These are phyloP conservation scores for Pyrenochaeta sp. DNA, from an alignment of 2,329 filamentous ascomycete genomes.

Conservation along the genomic window DNA sequence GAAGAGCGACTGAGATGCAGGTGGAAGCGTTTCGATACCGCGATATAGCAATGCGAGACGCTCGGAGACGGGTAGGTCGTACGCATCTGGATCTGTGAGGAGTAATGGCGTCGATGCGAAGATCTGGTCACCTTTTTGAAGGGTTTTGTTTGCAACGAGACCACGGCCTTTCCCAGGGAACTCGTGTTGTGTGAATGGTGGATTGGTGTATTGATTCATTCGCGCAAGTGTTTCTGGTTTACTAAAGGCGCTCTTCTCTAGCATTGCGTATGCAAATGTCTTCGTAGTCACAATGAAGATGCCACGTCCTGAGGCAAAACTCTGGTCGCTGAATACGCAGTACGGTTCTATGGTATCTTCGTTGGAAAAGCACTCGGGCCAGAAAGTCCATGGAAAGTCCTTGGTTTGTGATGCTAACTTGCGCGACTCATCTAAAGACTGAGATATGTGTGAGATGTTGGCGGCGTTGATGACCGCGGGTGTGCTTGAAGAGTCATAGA, in stretches of 20 bases:
- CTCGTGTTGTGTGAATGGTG: slow-evolving; percentile 38
- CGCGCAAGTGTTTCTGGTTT: slow-evolving; percentile 23
- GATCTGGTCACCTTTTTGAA: slow-evolving; percentile 44
- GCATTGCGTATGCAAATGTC: slow-evolving; percentile 35
- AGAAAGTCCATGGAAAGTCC: slow-evolving; percentile 44
- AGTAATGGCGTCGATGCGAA: slow-evolving; percentile 45
- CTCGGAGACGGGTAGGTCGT: slow-evolving; percentile 31
- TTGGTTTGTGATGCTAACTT: slow-evolving; percentile 21
- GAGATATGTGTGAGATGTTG: slow-evolving; percentile 26
- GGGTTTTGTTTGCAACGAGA: slow-evolving; percentile 44
- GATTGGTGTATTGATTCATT: slow-evolving; percentile 36
- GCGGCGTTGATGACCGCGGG: slow-evolving; percentile 17
- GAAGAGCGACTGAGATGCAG: slow-evolving; percentile 26
- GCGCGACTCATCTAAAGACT: slow-evolving; percentile 32
- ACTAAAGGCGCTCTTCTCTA: slow-evolving; percentile 40
- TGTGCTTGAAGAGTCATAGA: slow-evolving; percentile 7
- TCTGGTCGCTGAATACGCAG: slow-evolving; percentile 42
- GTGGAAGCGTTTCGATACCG: slow-evolving; percentile 36
- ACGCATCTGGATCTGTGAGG: slow-evolving; percentile 37
- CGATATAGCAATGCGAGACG: slow-evolving; percentile 38
- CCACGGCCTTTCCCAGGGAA: slow-evolving; percentile 45
- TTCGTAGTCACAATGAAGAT: slow-evolving; percentile 42
- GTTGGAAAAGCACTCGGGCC: slow-evolving; percentile 43
- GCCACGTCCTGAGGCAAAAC: slow-evolving; percentile 41
- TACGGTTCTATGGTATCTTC: slow-evolving; percentile 34